Evolutionary conservation across 768 basidiomycete genomes (phyloP).

Genomic region (Kwoniella pini): DNA sequence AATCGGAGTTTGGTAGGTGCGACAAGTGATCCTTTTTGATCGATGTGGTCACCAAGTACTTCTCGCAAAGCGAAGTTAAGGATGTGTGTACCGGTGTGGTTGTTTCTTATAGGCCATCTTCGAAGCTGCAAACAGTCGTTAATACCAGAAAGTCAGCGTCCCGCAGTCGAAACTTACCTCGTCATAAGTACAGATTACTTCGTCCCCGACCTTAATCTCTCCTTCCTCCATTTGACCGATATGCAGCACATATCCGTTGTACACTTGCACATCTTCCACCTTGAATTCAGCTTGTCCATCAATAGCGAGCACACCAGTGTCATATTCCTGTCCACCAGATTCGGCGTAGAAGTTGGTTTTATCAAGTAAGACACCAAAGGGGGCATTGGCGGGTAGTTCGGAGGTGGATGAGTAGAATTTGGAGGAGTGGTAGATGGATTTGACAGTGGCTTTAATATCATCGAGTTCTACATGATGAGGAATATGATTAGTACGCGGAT

Average conservation of each 20-base stretch:
- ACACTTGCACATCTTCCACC: slow-evolving; percentile 89
- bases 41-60: slow-evolving; percentile 92
- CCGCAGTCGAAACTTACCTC: slow-evolving; percentile 62
- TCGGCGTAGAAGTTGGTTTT: slow-evolving; percentile 96
- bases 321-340: slow-evolving; percentile 94
- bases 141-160: background rate
- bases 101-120: slow-evolving; percentile 92
- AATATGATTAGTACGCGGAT: no score
- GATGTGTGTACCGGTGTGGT: slow-evolving; percentile 98
- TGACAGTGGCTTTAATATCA: slow-evolving; percentile 72
- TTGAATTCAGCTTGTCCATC: slow-evolving; percentile 90
- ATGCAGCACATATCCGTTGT: slow-evolving; percentile 93
- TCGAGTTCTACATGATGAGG: slow-evolving; percentile 65
- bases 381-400: slow-evolving; percentile 64
- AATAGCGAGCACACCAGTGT: slow-evolving; percentile 91
- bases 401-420: slow-evolving; percentile 70
- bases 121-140: slow-evolving; percentile 69
- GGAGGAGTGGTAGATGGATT: slow-evolving; percentile 81
- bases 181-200: slow-evolving; percentile 87
- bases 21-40: slow-evolving; percentile 97
- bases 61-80: slow-evolving; percentile 92
- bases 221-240: slow-evolving; percentile 90
- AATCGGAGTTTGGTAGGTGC: slow-evolving; percentile 94
- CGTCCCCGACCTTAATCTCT: slow-evolving; percentile 70
- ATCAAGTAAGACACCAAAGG: slow-evolving; percentile 86